Base-by-base conservation (phyloP, 164 flowering plant genomes). In the Macadamia integrifolia region DNA sequence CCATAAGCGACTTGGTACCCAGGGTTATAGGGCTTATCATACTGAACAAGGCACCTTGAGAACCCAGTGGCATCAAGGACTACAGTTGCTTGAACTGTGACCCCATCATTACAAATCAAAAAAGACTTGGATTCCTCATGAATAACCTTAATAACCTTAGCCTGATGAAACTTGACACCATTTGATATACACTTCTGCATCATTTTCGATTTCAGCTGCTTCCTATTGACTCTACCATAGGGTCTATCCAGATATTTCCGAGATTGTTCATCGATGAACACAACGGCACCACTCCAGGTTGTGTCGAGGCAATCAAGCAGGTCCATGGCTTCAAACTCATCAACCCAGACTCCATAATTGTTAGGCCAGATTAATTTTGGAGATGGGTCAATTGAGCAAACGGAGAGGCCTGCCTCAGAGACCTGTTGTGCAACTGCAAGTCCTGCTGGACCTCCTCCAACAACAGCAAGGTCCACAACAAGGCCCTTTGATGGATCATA, bases 1-100 rank as follows among this genome's bases (percentile, higher is more conserved):
- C 98, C 98, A 76, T 92, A 92, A 12, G 98, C 98, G 67, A 90
- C 90, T 77, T 92, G 98, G 76, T 88, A 92, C 6, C 96, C 98
- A 0, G 96, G 98, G 63, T 92, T 90, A 70, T 90, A 90, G 11
- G 96, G 96, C 81, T 85, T 90, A 78, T 88, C 90, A 73, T 90
- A 90, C 76, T 92, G 91, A 10, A 88, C 93, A 62, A 90, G 86
- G 60, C 88, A 85, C 76, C 93, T 72, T 3, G 94, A 85, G 63
- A 92, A 92, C 0, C 98, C 98, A 10, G 98, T 92, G 12, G 98
- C 98, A 79, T 92, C 98, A 59, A 92, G 88, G 60, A 90, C 96
- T 8, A 92, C 86, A 14, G 88, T 58, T 31, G 98, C 91, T 68
- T 88, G 90, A 69, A 90, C 70, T 0, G 90, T 87, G 35, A 86